phyloP scores from a whole-genome alignment of 768 basidiomycete species.

The Leucosporidium scottii region DNA sequence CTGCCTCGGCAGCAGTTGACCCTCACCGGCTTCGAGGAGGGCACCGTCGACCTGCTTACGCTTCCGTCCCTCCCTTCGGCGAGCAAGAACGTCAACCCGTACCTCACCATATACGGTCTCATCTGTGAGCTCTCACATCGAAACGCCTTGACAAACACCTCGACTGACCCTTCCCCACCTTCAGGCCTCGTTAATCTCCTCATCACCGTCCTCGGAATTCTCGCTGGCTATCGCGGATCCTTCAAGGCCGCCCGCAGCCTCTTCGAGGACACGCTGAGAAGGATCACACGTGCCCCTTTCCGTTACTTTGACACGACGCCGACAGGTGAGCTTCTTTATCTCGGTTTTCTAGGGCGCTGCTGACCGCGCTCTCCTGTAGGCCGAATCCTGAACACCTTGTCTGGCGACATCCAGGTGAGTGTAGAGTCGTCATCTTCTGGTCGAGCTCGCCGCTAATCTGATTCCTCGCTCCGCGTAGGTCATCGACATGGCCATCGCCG shows the following conservation, averaged over 20 bases:
- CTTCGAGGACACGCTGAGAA: slow-evolving; percentile 52
- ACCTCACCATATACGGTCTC: slow-evolving; percentile 58
- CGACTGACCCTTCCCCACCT: too few relatives aligned
- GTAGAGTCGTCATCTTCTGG: too few relatives aligned
- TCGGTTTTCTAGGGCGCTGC: background rate
- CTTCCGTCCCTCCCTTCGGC: slow-evolving; percentile 43
- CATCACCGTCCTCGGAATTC: slow-evolving; percentile 37
- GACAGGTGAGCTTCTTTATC: background rate
- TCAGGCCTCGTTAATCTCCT: background rate
- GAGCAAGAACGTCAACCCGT: slow-evolving; percentile 55
- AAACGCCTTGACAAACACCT: slow-evolving; percentile 42
- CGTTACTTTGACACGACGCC: slow-evolving; percentile 58
- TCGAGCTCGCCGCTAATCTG: too few relatives aligned
- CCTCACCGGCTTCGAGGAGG: background rate
- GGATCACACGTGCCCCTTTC: slow-evolving; percentile 57
- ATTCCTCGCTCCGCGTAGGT: slow-evolving; percentile 26
- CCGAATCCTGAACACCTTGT: background rate
- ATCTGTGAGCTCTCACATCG: slow-evolving; percentile 48
- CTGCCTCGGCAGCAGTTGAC: too few relatives aligned
- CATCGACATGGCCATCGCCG: slow-evolving; percentile 12
- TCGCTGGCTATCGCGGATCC: slow-evolving; percentile 62
- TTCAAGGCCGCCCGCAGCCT: slow-evolving; percentile 55
- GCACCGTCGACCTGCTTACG: background rate
- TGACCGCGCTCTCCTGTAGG: background rate
- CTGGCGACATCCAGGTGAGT: background rate